Conservation (phyloP, 2,329 filamentous ascomycete genomes). For the Ascochyta clinopodiicola region DNA sequence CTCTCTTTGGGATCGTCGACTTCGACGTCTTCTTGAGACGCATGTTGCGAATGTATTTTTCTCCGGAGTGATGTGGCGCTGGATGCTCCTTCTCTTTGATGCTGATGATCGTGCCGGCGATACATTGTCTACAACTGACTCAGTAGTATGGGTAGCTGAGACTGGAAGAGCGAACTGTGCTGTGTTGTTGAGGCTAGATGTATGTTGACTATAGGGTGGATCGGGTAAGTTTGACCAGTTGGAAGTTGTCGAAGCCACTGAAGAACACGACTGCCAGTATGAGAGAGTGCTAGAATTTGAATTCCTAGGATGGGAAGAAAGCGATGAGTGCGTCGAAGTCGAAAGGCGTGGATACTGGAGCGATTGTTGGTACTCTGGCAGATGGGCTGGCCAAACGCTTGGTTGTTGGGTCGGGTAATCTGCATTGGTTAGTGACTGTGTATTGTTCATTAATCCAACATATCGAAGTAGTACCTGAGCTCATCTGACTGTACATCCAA, state of each 20-base stretch:
- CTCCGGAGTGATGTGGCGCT: constrained; percentile 16
- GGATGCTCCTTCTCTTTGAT: constrained; percentile 6
- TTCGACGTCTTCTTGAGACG: constrained; percentile 32
- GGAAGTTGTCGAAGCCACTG: constrained; percentile 33
- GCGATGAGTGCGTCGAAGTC: constrained; percentile 28
- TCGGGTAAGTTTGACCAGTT: constrained; percentile 28
- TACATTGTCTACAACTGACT: constrained; percentile 5
- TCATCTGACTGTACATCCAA: background rate
- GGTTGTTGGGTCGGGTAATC: constrained; percentile 16
- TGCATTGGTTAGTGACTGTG: constrained; percentile 9
- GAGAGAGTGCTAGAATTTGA: constrained; percentile 31
- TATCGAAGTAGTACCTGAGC: background rate
- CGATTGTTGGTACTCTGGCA: constrained; percentile 9
- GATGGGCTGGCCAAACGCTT: constrained; percentile 13
- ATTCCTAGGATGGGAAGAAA: constrained; percentile 22
- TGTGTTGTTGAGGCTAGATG: constrained; percentile 19
- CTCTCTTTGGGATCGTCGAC: constrained; percentile 26
- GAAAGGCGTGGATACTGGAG: constrained; percentile 25
- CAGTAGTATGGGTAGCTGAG: constrained; percentile 1
- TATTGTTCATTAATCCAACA: background rate
- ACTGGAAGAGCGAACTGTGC: constrained; percentile 10
- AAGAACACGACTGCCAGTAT: constrained; percentile 22
- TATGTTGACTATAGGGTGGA: constrained; percentile 17
- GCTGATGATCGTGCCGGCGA: background rate
- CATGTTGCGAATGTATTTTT: constrained; percentile 41